Percentiles rank a stretch among this genome's conserved stretches.
Conservation (phyloP, 495 filamentous ascomycete species). For the Penicillium roqueforti region DNA sequence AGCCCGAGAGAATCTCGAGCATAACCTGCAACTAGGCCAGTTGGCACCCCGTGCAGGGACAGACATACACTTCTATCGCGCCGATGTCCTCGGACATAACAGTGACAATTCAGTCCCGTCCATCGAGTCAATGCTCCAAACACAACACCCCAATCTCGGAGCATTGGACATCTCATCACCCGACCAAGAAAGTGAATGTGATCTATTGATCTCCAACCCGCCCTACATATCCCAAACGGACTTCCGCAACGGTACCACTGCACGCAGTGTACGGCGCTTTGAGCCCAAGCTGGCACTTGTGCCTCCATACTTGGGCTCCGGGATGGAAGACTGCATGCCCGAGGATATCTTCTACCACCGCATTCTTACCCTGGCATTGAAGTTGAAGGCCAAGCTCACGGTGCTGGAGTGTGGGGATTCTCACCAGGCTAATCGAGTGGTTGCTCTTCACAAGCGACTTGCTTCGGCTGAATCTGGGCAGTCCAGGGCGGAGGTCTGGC, state of each 20-base stretch:
- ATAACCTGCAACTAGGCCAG: slow-evolving; percentile 40
- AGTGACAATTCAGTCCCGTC: slow-evolving; percentile 4
- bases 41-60: slow-evolving; percentile 26
- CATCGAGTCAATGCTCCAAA: slow-evolving; percentile 8
- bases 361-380: slow-evolving; percentile 25
- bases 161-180: not conserved
- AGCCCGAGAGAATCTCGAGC: slow-evolving; percentile 54
- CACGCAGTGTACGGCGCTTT: slow-evolving; percentile 68
- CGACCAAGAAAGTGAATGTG: slow-evolving; percentile 31
- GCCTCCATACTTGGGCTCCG: slow-evolving; percentile 38
- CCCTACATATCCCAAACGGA: slow-evolving; percentile 72
- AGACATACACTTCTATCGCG: slow-evolving; percentile 48
- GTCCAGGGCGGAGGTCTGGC: slow-evolving; percentile 20
- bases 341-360: slow-evolving; percentile 42
- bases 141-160: not conserved
- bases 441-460: slow-evolving; percentile 16
- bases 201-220: slow-evolving; percentile 84
- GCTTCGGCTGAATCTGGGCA: not conserved
- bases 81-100: slow-evolving; percentile 49
- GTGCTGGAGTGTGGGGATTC: slow-evolving; percentile 40
- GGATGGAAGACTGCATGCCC: not conserved
- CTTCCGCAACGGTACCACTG: slow-evolving; percentile 55
- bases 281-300: slow-evolving; percentile 81
- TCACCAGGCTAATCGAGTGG: slow-evolving; percentile 33
- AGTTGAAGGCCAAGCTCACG: slow-evolving; percentile 22